A percentile compares a stretch with the other conserved stretches of the same genome.
Conservation (phyloP, 1,139 yeast genomes). For the Blastobotrys buckinghamii region DNA sequence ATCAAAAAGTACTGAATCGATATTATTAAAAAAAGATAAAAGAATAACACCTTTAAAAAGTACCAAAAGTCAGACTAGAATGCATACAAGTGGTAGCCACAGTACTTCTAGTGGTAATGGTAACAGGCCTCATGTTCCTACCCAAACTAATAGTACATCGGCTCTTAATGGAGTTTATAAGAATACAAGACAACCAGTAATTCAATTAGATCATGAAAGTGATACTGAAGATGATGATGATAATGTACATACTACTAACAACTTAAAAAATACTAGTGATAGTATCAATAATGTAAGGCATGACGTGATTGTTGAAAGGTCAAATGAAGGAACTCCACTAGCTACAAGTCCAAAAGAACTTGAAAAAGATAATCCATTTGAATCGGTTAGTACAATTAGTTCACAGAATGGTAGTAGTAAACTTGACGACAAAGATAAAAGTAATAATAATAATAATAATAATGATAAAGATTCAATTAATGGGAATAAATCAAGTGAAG, state of each 20-base stretch:
- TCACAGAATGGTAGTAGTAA: no score
- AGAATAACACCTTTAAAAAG: constrained; percentile 14
- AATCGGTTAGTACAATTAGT: no score
- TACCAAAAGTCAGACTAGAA: constrained; percentile 22
- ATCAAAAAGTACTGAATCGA: constrained; percentile 9
- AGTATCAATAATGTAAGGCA: background rate
- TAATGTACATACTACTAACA: no score
- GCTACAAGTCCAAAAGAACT: background rate
- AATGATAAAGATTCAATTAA: background rate
- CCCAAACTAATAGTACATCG: background rate
- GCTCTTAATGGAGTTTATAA: background rate
- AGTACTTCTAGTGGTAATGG: no score
- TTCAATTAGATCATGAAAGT: constrained; percentile 31
- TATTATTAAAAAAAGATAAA: constrained; percentile 4
- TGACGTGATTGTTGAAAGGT: background rate
- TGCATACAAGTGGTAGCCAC: constrained; percentile 4
- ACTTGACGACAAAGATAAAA: background rate
- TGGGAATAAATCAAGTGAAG: background rate
- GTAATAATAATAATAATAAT: background rate
- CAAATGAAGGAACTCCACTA: constrained; percentile 2
- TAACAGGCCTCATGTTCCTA: background rate
- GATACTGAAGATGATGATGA: constrained; percentile 21
- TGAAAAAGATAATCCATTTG: no score
- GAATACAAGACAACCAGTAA: constrained; percentile 19
- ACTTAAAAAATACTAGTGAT: background rate